Conservation (phyloP, 2,329 filamentous ascomycete genomes). For the Aspergillus sp. region DNA sequence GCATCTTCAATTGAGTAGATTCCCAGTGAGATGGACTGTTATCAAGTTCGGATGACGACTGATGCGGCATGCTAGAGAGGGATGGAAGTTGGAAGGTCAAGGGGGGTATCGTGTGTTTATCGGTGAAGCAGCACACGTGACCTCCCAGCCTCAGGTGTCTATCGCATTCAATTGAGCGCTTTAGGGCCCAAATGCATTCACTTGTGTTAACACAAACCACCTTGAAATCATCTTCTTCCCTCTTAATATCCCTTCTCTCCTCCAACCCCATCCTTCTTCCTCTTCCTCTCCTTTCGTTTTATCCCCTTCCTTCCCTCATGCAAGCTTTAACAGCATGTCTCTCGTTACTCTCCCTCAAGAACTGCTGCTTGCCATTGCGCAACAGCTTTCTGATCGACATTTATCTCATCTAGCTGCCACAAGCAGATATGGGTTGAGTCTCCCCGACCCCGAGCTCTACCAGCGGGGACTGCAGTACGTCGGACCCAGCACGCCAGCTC, state of each 20-base stretch:
- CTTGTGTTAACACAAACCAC: background rate
- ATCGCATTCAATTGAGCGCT: background rate
- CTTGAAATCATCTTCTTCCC: background rate
- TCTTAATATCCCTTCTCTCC: background rate
- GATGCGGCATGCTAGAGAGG: background rate
- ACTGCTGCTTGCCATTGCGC: background rate
- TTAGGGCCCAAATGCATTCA: background rate
- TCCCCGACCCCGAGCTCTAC: background rate
- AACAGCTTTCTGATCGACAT: too few species aligned
- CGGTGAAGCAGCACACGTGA: background rate
- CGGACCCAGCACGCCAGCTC: background rate
- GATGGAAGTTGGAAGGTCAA: background rate
- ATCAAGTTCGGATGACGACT: background rate
- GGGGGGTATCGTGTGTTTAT: background rate
- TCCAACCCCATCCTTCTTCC: background rate
- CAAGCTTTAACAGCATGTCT: background rate
- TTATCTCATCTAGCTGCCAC: background rate
- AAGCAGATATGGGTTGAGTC: background rate
- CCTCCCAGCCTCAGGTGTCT: background rate
- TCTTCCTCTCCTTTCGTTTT: background rate
- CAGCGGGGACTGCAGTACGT: background rate
- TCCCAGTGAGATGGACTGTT: background rate
- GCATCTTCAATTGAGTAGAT: background rate
- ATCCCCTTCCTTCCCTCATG: too few species aligned
- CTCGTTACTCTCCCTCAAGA: background rate